A percentile compares a stretch with the other conserved stretches of the same genome.
Evolutionary conservation across 2,329 filamentous ascomycete species (phyloP).

Genomic region (Trichoderma oligosporum): DNA sequence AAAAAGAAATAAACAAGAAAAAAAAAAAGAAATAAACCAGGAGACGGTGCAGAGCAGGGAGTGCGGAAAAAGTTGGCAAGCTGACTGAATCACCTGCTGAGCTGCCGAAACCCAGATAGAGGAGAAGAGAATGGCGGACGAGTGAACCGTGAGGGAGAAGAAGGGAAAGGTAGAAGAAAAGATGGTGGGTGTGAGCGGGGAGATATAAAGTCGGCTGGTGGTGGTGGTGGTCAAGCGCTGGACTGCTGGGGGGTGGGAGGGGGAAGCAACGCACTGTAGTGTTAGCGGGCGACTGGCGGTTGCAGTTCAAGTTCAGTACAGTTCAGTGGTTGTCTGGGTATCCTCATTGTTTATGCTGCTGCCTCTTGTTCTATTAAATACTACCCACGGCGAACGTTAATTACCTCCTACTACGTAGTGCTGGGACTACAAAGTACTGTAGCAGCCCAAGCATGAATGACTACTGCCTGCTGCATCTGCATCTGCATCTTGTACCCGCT

Average conservation of each 20-base stretch:
- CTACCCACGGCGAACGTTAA: neutral
- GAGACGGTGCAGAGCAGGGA: slow-evolving; percentile 51
- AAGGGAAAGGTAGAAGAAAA: slow-evolving; percentile 38
- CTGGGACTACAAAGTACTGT: neutral
- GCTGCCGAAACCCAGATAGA: slow-evolving; percentile 48
- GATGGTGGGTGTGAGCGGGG: slow-evolving; percentile 45
- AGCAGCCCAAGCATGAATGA: slow-evolving; percentile 15
- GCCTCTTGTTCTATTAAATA: slow-evolving; percentile 3
- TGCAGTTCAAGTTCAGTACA: slow-evolving; percentile 14
- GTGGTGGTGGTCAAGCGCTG: slow-evolving; percentile 18
- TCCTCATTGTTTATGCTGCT: slow-evolving; percentile 1
- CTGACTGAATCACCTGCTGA: slow-evolving; percentile 54
- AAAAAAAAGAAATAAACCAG: slow-evolving; percentile 41
- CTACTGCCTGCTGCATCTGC: slow-evolving; percentile 18
- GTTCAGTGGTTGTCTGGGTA: neutral
- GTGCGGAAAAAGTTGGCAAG: slow-evolving; percentile 25
- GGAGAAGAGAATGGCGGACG: slow-evolving; percentile 57
- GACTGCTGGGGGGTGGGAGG: slow-evolving; percentile 20
- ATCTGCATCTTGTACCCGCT: slow-evolving; percentile 17
- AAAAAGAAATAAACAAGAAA: slow-evolving; percentile 43
- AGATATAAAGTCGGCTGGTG: slow-evolving; percentile 31
- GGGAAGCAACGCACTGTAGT: slow-evolving; percentile 8
- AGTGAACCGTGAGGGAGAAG: slow-evolving; percentile 52
- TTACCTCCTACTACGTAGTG: too few relatives aligned
- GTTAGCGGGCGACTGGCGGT: slow-evolving; percentile 15